These are phyloP conservation scores for Collybiopsis confluens DNA, from an alignment of 768 basidiomycete genomes.

Conservation along the genomic window DNA sequence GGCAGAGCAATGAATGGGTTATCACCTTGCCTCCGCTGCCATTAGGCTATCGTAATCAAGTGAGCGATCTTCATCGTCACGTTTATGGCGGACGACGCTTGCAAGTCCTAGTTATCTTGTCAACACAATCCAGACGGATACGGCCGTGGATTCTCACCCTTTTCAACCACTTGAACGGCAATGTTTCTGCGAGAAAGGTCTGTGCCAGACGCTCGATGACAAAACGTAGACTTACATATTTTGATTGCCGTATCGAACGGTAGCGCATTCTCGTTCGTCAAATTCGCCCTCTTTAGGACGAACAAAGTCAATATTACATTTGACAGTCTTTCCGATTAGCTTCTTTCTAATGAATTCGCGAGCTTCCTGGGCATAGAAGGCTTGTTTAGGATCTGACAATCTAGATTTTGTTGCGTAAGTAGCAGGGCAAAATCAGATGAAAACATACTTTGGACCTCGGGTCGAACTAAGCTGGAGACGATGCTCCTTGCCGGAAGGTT, in stretches of 20 bases:
- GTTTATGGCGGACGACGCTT: slow-evolving; percentile 84
- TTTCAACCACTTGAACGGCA: slow-evolving; percentile 90
- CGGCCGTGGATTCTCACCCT: slow-evolving; percentile 39
- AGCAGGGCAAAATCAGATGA: neutral
- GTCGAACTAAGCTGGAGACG: slow-evolving; percentile 87
- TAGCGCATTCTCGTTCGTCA: slow-evolving; percentile 90
- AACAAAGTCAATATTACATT: slow-evolving; percentile 82
- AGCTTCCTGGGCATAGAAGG: slow-evolving; percentile 87
- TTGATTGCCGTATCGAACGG: slow-evolving; percentile 79
- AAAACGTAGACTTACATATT: slow-evolving; percentile 55
- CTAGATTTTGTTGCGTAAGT: slow-evolving; percentile 31
- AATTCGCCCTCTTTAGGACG: slow-evolving; percentile 91
- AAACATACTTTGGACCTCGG: slow-evolving; percentile 70
- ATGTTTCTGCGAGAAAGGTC: slow-evolving; percentile 59
- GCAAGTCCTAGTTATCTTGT: slow-evolving; percentile 41
- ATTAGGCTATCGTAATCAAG: slow-evolving; percentile 94
- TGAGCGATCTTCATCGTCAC: slow-evolving; percentile 95
- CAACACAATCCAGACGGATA: neutral
- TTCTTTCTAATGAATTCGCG: slow-evolving; percentile 90
- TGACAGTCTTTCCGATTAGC: slow-evolving; percentile 86
- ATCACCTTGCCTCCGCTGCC: slow-evolving; percentile 88
- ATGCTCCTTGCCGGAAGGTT: slow-evolving; percentile 70
- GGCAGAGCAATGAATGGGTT: slow-evolving; percentile 6
- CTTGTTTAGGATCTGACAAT: slow-evolving; percentile 80
- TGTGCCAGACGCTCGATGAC: neutral